phyloP scores from a whole-genome alignment of 371 early-diverging fungal species.

The Fennellomyces sp. region DNA sequence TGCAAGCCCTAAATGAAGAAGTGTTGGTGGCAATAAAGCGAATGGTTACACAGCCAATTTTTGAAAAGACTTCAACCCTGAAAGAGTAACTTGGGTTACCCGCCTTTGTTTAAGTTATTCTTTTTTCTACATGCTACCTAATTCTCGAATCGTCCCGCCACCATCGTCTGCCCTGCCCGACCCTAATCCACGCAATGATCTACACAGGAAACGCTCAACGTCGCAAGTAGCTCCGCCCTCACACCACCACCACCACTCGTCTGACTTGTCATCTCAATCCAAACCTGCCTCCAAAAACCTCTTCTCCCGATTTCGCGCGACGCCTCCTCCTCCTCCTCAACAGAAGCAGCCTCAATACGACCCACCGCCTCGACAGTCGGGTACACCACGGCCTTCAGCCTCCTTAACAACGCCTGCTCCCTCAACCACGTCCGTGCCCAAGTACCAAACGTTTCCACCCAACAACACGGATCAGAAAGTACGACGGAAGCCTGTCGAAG shows the following conservation, averaged over 20 bases:
- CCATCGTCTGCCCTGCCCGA: constrained; percentile 2
- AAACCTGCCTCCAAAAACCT: neutral
- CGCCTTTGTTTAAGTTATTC: constrained; percentile 4
- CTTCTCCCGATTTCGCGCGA: constrained; percentile 6
- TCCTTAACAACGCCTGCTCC: neutral
- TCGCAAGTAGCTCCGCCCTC: constrained; percentile 6
- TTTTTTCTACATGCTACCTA: constrained; percentile 23
- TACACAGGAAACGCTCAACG: constrained; percentile 4
- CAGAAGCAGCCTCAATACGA: constrained; percentile 6
- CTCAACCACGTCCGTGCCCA: neutral
- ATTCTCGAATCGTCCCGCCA: constrained; percentile 21
- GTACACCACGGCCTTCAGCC: neutral
- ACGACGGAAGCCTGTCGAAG: constrained; percentile 9
- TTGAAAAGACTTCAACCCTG: neutral
- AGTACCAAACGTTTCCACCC: neutral
- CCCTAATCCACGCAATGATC: neutral
- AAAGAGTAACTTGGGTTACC: neutral
- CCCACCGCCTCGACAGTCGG: neutral
- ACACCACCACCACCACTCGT: neutral
- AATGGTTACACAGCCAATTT: constrained; percentile 8
- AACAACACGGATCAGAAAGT: constrained; percentile 7
- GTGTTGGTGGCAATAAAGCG: neutral
- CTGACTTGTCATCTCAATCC: constrained; percentile 2
- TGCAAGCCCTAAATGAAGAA: neutral
- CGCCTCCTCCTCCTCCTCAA: neutral